Percentiles rank a stretch among this genome's conserved stretches.
Conservation (phyloP, 2,329 filamentous ascomycete genomes). For the Fusarium sp. region DNA sequence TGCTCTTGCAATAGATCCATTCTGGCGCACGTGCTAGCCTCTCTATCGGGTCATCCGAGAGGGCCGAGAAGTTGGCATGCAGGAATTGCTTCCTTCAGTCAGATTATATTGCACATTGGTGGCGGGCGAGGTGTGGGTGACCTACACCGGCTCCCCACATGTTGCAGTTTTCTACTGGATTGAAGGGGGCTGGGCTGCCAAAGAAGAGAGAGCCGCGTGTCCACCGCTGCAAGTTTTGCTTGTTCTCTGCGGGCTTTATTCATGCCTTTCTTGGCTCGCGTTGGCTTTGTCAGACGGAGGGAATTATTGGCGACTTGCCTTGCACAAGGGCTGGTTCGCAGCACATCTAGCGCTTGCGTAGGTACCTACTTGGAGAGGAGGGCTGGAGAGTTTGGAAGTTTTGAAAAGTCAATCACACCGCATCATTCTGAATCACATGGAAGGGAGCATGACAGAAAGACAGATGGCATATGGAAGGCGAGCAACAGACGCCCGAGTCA, state of each 20-base stretch:
- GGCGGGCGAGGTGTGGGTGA: slow-evolving; percentile 12
- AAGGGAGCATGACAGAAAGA: slow-evolving; percentile 8
- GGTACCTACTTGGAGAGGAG: slow-evolving; percentile 1
- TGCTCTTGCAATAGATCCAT: slow-evolving; percentile 17
- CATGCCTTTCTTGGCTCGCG: slow-evolving; percentile 6
- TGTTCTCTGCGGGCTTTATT: slow-evolving; percentile 20
- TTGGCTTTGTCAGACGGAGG: slow-evolving; percentile 13
- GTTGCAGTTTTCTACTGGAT: slow-evolving; percentile 12
- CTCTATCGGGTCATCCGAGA: slow-evolving; percentile 12
- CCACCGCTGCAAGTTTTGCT: not conserved
- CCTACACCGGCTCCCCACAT: slow-evolving; percentile 11
- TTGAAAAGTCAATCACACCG: slow-evolving; percentile 25
- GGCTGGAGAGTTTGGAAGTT: slow-evolving; percentile 7
- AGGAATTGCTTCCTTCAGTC: slow-evolving; percentile 5
- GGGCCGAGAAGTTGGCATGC: slow-evolving; percentile 3
- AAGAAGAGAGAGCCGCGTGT: not conserved
- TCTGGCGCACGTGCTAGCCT: slow-evolving; percentile 7
- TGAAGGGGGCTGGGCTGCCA: slow-evolving; percentile 11
- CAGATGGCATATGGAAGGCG: slow-evolving; percentile 7
- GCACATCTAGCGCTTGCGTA: slow-evolving; percentile 13
- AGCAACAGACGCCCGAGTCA: slow-evolving; percentile 14
- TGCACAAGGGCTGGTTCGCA: not conserved
- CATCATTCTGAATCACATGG: slow-evolving; percentile 21
- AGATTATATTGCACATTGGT: slow-evolving; percentile 2
- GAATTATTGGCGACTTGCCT: slow-evolving; percentile 9